Conservation (phyloP, 2,329 filamentous ascomycete species). For the Arthroderma sp. region DNA sequence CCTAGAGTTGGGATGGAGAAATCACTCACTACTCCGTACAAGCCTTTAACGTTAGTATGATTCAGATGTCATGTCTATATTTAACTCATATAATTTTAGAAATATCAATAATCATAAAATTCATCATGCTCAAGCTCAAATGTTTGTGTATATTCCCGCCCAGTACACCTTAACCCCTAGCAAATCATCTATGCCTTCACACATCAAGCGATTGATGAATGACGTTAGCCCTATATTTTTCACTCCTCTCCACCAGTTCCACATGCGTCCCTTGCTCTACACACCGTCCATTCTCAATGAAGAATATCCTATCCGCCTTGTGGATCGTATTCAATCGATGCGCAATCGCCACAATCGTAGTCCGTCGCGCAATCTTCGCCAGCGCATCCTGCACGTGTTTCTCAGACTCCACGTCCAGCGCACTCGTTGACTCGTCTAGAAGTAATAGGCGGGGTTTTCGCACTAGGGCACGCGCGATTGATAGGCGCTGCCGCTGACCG, state of each 20-base stretch:
- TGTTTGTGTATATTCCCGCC: too few relatives aligned
- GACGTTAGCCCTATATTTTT: slow-evolving; percentile 38
- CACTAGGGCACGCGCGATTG: slow-evolving; percentile 45
- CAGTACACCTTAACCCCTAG: too few relatives aligned
- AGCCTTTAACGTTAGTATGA: too few relatives aligned
- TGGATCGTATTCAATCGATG: slow-evolving; percentile 30
- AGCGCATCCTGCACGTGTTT: slow-evolving; percentile 33
- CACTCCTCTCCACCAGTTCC: slow-evolving; percentile 36
- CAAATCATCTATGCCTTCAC: slow-evolving; percentile 3
- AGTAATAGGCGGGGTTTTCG: slow-evolving; percentile 43
- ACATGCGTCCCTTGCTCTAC: slow-evolving; percentile 38
- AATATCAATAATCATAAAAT: too few relatives aligned
- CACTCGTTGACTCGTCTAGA: slow-evolving; percentile 50
- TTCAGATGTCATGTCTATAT: too few relatives aligned
- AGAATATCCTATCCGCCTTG: slow-evolving; percentile 69
- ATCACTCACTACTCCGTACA: too few relatives aligned
- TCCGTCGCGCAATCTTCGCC: slow-evolving; percentile 20
- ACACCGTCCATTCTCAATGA: slow-evolving; percentile 36
- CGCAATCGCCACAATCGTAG: slow-evolving; percentile 30
- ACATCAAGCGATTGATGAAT: slow-evolving; percentile 35
- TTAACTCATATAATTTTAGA: too few relatives aligned
- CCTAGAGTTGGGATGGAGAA: too few relatives aligned
- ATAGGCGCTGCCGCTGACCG: slow-evolving; percentile 46
- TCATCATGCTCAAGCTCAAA: too few relatives aligned
- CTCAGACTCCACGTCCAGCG: slow-evolving; percentile 43